These are phyloP conservation scores for Xylaria cubensis DNA, from an alignment of 495 filamentous ascomycete genomes.

Conservation along the genomic window DNA sequence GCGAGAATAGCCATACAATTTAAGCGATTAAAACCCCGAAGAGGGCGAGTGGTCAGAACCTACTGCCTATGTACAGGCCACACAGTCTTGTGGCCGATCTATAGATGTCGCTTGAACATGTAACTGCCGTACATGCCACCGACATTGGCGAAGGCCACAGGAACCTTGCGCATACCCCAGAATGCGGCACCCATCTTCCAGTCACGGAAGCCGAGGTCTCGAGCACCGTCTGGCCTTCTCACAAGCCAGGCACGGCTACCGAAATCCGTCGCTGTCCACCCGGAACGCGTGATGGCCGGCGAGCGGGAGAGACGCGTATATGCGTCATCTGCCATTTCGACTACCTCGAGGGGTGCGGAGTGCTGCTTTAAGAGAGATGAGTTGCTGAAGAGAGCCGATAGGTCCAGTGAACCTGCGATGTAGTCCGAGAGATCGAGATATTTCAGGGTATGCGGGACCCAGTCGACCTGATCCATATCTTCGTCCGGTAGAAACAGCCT, in stretches of 20 bases:
- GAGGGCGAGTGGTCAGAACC: neutral
- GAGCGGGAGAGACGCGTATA: conserved; percentile 66
- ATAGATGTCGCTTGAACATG: conserved; percentile 70
- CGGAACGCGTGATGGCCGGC: conserved; percentile 50
- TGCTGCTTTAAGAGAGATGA: conserved; percentile 66
- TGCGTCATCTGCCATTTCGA: conserved; percentile 78
- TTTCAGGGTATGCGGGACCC: conserved; percentile 70
- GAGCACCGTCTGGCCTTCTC: conserved; percentile 50
- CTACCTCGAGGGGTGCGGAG: conserved; percentile 76
- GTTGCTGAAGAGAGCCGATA: conserved; percentile 66
- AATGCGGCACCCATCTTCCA: conserved; percentile 93
- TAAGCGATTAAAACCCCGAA: neutral
- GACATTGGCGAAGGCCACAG: conserved; percentile 77
- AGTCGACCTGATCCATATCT: conserved; percentile 47
- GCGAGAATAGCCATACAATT: neutral
- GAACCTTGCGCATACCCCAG: conserved; percentile 89
- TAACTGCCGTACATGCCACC: conserved; percentile 87
- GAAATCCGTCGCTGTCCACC: conserved; percentile 74
- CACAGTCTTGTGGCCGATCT: conserved; percentile 11
- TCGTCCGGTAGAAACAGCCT: conserved; percentile 59
- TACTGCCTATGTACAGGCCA: neutral
- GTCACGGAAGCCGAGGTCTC: conserved; percentile 59
- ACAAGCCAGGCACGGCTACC: conserved; percentile 74
- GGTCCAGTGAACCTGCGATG: conserved; percentile 63
- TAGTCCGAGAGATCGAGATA: conserved; percentile 77